These are phyloP conservation scores for Botrytis porri DNA, from an alignment of 2,329 filamentous ascomycete species.

Conservation along the genomic window DNA sequence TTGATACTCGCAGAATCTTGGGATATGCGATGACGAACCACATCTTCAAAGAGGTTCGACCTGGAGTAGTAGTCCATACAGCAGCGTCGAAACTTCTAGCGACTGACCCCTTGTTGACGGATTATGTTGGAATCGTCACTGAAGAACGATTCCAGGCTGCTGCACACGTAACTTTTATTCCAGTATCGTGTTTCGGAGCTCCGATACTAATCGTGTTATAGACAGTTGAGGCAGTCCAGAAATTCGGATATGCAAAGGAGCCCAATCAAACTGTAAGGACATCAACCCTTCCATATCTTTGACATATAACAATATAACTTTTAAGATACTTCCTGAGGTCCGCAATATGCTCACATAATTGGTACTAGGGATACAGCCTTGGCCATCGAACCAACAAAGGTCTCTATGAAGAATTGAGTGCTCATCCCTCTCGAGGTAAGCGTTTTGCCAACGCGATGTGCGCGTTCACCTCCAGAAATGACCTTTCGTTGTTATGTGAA, in stretches of 20 bases:
- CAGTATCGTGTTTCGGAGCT: not conserved
- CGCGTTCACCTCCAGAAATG: conserved; percentile 53
- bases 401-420: conserved; percentile 3
- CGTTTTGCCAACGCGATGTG: conserved; percentile 56
- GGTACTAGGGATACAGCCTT: conserved; percentile 2
- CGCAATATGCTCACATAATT: not conserved
- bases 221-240: conserved; percentile 2
- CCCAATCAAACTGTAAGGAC: conserved; percentile 7
- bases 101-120: conserved; percentile 47
- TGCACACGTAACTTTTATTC: not conserved
- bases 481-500: conserved; percentile 50
- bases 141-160: conserved; percentile 43
- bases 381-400: conserved; percentile 11
- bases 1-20: conserved; percentile 51
- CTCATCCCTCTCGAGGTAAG: conserved; percentile 40
- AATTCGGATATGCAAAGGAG: conserved; percentile 1
- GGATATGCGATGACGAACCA: conserved; percentile 57
- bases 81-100: conserved; percentile 52
- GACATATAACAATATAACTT: not conserved
- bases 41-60: conserved; percentile 52
- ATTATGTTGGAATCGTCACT: conserved; percentile 55
- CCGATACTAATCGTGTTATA: not conserved
- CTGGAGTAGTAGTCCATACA: conserved; percentile 53
- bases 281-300: not conserved
- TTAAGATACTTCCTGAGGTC: not conserved